Evolutionary conservation across 495 filamentous ascomycete species (phyloP).

Genomic region (Pseudevernia furfuracea): DNA sequence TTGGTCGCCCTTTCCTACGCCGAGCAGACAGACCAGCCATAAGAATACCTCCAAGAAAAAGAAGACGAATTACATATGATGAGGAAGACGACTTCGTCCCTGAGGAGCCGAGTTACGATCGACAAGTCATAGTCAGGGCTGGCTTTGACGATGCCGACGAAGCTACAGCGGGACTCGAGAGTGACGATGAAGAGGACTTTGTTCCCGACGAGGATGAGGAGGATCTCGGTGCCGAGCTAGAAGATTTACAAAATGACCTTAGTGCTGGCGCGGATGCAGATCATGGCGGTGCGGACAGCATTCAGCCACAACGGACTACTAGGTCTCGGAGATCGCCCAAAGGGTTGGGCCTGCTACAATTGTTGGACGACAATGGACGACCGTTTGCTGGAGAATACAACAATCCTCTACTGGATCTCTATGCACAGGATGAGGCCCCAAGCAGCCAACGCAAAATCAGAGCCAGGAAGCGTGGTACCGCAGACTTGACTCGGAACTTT

Average conservation of each 20-base stretch:
- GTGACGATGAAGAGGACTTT: slow-evolving; percentile 31
- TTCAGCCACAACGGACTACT: slow-evolving; percentile 1
- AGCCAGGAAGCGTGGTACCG: slow-evolving; percentile 10
- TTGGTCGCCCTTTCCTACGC: slow-evolving; percentile 66
- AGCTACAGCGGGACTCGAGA: slow-evolving; percentile 31
- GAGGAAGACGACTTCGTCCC: slow-evolving; percentile 31
- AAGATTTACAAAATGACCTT: slow-evolving; percentile 38
- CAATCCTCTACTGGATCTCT: slow-evolving; percentile 28
- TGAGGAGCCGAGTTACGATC: slow-evolving; percentile 15
- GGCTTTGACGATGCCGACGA: slow-evolving; percentile 24
- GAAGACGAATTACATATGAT: slow-evolving; percentile 46
- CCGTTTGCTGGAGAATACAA: slow-evolving; percentile 29
- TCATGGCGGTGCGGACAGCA: slow-evolving; percentile 7
- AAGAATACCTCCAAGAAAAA: slow-evolving; percentile 70
- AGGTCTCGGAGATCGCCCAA: slow-evolving; percentile 14
- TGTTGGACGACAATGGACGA: slow-evolving; percentile 32
- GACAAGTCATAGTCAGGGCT: slow-evolving; percentile 22
- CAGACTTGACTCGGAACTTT: not conserved
- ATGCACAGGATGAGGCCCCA: slow-evolving; percentile 18
- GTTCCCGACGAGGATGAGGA: slow-evolving; percentile 36
- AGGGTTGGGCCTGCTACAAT: slow-evolving; percentile 19
- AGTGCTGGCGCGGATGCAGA: slow-evolving; percentile 10
- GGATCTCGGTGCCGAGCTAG: slow-evolving; percentile 38
- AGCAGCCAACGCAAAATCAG: slow-evolving; percentile 13
- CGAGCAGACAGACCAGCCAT: slow-evolving; percentile 56